phyloP scores from a whole-genome alignment of 1,284 basidiomycete species.

The Ganoderma boninense region DNA sequence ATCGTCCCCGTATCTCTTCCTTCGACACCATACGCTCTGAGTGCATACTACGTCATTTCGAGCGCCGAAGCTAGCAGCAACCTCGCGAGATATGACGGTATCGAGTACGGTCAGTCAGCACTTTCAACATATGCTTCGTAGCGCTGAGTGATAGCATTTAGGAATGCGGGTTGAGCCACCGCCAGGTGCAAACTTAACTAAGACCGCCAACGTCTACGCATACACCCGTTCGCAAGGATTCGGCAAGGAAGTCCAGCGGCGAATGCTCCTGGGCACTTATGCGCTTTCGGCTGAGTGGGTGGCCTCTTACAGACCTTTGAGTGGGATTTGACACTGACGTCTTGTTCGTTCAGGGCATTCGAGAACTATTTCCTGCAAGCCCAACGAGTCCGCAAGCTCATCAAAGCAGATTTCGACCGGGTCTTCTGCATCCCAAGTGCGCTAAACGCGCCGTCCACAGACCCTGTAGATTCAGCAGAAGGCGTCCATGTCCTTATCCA shows the following conservation, averaged over 20 bases:
- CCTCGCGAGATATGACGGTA: conserved; percentile 90
- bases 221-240: conserved; percentile 74
- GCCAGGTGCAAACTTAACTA: conserved; percentile 51
- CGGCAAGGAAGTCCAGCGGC: conserved; percentile 86
- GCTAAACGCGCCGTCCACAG: conserved; percentile 38
- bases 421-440: conserved; percentile 70
- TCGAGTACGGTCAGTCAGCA: conserved; percentile 65
- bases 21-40: conserved; percentile 80
- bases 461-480: conserved; percentile 19
- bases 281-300: conserved; percentile 90
- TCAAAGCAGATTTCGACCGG: conserved; percentile 79
- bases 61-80: conserved; percentile 96
- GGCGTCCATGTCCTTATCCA: conserved; percentile 88
- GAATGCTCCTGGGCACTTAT: conserved; percentile 93
- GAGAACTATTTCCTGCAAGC: conserved; percentile 98
- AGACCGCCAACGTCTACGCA: conserved; percentile 62
- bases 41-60: conserved; percentile 95
- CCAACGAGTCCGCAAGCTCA: conserved; percentile 75
- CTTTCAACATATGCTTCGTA: neutral
- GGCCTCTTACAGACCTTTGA: neutral
- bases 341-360: conserved; percentile 71
- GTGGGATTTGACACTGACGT: conserved; percentile 5
- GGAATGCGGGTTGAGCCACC: conserved; percentile 58
- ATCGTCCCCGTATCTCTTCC: conserved; percentile 84
- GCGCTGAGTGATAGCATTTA: conserved; percentile 33